phyloP scores from a whole-genome alignment of 1,139 yeast genomes.

The Dujonia santamariae region DNA sequence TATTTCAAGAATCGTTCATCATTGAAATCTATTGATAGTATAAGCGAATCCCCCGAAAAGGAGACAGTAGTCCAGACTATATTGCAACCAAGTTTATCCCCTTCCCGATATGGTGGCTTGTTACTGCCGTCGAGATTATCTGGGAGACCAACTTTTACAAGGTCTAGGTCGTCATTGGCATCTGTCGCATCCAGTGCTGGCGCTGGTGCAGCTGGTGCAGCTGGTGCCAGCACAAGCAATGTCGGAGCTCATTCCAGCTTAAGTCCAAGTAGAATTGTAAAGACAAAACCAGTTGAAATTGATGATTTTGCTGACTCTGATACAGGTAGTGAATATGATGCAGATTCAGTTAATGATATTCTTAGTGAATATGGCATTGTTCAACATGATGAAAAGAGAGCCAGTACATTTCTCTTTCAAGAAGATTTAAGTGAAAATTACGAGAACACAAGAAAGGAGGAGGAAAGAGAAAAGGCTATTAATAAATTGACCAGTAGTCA shows the following conservation, averaged over 20 bases:
- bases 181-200: constrained; percentile 3
- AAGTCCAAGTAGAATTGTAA: constrained; percentile 3
- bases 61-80: not conserved
- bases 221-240: not conserved
- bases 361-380: constrained; percentile 26
- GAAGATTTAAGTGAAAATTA: constrained; percentile 29
- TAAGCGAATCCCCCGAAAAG: constrained; percentile 14
- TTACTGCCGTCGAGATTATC: constrained; percentile 3
- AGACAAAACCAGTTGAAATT: constrained; percentile 18
- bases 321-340: constrained; percentile 23
- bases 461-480: not conserved
- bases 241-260: constrained; percentile 1
- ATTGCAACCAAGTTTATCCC: not conserved
- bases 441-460: not conserved
- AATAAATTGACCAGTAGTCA: not conserved
- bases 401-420: constrained; percentile 16
- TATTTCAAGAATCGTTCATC: constrained; percentile 26
- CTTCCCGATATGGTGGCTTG: not conserved
- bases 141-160: constrained; percentile 20
- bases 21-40: constrained; percentile 25
- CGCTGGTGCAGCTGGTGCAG: not conserved
- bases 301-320: constrained; percentile 45
- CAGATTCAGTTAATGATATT: constrained; percentile 33
- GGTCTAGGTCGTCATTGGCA: constrained; percentile 20
- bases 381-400: constrained; percentile 1